Conservation (phyloP, 2,329 filamentous ascomycete species). For the Colletotrichum aenigma region DNA sequence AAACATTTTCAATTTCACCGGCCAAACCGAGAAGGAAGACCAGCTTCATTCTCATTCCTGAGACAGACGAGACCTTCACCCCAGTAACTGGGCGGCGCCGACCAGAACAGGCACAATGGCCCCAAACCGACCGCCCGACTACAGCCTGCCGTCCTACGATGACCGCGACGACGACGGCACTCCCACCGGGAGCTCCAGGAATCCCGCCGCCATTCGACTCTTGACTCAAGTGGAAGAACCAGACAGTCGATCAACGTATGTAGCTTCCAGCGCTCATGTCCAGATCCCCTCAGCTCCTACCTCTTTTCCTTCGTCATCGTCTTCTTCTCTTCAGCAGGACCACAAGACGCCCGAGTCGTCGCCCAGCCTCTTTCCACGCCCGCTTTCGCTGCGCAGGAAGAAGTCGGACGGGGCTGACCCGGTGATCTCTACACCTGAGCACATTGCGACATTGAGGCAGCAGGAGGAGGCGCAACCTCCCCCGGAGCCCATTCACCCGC, state of each 20-base stretch:
- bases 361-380: conserved; percentile 24
- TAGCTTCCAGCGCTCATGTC: conserved; percentile 31
- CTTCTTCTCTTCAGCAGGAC: conserved; percentile 19
- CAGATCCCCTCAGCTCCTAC: not conserved
- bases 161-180: conserved; percentile 54
- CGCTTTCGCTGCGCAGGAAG: conserved; percentile 23
- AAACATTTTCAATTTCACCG: not conserved
- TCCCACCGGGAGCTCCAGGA: conserved; percentile 45
- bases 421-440: conserved; percentile 36
- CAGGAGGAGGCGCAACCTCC: conserved; percentile 37
- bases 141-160: conserved; percentile 61
- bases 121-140: conserved; percentile 60
- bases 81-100: conserved; percentile 9
- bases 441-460: conserved; percentile 37
- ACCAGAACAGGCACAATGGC: conserved; percentile 43
- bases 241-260: conserved; percentile 57
- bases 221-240: conserved; percentile 67
- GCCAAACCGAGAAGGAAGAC: not conserved
- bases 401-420: conserved; percentile 17
- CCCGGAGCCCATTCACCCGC: not conserved
- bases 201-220: conserved; percentile 61
- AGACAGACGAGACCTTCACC: not conserved
- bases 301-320: not conserved
- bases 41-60: not conserved
- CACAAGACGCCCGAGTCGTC: conserved; percentile 20